A percentile compares a stretch with the other conserved stretches of the same genome.
Evolutionary conservation across 2,329 filamentous ascomycete species (phyloP).

Genomic region (Trichophyton schoenleinii): DNA sequence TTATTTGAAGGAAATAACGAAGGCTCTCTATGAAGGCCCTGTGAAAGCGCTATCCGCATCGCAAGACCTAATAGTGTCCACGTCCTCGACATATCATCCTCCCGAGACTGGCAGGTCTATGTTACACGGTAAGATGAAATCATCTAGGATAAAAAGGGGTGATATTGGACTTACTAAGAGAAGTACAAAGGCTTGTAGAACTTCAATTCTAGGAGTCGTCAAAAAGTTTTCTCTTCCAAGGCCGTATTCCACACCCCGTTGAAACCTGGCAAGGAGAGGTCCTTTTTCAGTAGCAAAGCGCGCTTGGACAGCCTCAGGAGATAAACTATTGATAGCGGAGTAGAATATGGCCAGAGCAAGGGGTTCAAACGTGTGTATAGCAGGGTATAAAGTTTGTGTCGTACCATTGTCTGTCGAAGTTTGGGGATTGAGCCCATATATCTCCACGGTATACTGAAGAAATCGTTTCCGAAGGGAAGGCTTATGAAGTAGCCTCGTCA

Average conservation of each 20-base stretch:
- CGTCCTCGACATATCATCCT: slow-evolving; percentile 11
- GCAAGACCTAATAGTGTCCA: slow-evolving; percentile 11
- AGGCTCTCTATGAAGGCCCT: slow-evolving; percentile 11
- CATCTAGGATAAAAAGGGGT: background rate
- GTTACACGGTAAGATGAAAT: background rate
- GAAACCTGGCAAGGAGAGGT: background rate
- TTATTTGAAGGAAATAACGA: slow-evolving; percentile 10
- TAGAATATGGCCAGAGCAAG: background rate
- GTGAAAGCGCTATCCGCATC: slow-evolving; percentile 10
- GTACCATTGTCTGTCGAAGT: background rate
- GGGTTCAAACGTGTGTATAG: background rate
- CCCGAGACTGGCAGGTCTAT: slow-evolving; percentile 9
- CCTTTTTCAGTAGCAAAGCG: background rate
- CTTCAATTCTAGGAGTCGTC: background rate
- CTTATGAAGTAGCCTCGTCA: background rate
- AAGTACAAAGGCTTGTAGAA: background rate
- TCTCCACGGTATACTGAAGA: background rate
- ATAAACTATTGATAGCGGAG: background rate
- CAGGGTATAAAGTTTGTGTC: background rate
- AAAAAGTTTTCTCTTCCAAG: background rate
- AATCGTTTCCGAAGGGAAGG: background rate
- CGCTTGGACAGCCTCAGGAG: background rate
- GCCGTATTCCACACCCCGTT: background rate
- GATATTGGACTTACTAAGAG: background rate
- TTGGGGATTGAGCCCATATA: background rate